These are phyloP conservation scores for Melaleuca alternifolia DNA, from an alignment of 345 rosid species.

Conservation along the genomic window DNA sequence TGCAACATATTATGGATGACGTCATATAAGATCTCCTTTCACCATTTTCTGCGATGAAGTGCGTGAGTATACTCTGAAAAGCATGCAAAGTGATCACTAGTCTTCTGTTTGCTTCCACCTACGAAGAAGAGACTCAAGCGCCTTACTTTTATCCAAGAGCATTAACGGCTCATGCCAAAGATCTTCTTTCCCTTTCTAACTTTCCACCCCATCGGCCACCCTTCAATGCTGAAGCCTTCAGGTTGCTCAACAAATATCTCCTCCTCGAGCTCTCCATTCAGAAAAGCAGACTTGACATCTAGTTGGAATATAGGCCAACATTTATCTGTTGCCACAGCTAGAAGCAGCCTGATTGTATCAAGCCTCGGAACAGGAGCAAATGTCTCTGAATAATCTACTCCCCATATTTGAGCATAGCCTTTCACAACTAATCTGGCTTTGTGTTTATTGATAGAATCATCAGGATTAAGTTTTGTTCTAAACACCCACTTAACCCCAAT, in stretches of 20 bases:
- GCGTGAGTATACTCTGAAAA: no score
- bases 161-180: no score
- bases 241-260: slow-evolving; percentile 1
- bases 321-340: background rate
- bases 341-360: background rate
- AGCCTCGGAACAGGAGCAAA: background rate
- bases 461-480: background rate
- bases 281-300: slow-evolving; percentile 2
- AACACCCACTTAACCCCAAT: background rate
- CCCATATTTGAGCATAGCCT: background rate
- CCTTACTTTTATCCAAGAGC: no score
- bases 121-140: no score
- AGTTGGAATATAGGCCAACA: background rate
- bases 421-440: background rate
- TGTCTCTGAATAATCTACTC: background rate
- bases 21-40: no score
- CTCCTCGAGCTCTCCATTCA: background rate
- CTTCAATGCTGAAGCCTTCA: background rate
- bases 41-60: no score
- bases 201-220: no score
- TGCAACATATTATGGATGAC: no score
- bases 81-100: no score
- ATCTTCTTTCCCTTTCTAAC: no score
- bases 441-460: background rate
- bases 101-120: no score